phyloP scores from a whole-genome alignment of 768 basidiomycete genomes.

The Rhizopogon roseolus region DNA sequence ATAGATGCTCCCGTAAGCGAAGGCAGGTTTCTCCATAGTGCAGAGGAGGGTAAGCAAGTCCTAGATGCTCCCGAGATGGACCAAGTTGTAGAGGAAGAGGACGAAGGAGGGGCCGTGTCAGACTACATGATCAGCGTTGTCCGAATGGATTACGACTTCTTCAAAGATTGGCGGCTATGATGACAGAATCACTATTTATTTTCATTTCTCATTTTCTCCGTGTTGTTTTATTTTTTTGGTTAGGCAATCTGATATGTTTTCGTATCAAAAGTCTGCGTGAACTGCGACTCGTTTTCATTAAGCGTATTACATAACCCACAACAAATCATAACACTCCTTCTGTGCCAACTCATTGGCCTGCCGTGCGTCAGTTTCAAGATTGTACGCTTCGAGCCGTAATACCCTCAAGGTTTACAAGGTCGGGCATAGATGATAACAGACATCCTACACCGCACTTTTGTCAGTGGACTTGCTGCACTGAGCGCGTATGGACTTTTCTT shows the following conservation, averaged over 20 bases:
- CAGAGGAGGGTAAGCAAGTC: conserved; percentile 19
- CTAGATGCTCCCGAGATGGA: conserved; percentile 22
- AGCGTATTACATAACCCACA: too few species aligned
- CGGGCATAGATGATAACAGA: conserved; percentile 21
- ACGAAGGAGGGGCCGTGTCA: conserved; percentile 68
- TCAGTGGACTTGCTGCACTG: conserved; percentile 23
- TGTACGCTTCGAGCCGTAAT: background rate
- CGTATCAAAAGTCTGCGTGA: too few species aligned
- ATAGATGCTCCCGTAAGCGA: conserved; percentile 11
- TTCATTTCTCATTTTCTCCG: conserved; percentile 6
- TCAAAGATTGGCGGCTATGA: conserved; percentile 65
- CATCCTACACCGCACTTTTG: conserved; percentile 25
- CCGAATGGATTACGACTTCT: conserved; percentile 59
- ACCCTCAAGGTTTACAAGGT: conserved; percentile 3
- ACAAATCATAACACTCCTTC: too few species aligned
- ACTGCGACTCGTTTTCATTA: too few species aligned
- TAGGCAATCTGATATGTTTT: too few species aligned
- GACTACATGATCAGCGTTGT: conserved; percentile 83
- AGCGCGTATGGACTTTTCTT: conserved; percentile 26
- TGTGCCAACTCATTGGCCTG: too few species aligned
- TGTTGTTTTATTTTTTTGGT: conserved; percentile 11
- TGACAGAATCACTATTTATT: conserved; percentile 8
- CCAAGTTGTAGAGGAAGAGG: conserved; percentile 33
- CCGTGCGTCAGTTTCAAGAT: background rate
- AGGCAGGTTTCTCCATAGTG: conserved; percentile 2